Percentiles rank a stretch among this genome's conserved stretches.
Conservation (phyloP, 2,329 filamentous ascomycete species). For the Cytospora chrysosperma region DNA sequence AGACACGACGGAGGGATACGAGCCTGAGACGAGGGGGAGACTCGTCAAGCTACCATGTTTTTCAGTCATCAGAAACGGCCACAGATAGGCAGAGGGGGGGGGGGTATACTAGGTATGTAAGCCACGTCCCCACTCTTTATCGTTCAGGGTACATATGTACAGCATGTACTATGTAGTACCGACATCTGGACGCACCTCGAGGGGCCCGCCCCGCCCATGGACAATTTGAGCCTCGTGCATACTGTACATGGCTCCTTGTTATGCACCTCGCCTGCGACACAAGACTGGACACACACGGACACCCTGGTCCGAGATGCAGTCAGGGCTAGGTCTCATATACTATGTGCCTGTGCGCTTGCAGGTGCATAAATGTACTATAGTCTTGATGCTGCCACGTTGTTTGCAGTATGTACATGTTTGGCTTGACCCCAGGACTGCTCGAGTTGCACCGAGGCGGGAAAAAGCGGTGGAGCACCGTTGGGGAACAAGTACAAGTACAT, state of each 20-base stretch:
- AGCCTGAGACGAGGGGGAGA: neutral
- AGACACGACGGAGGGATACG: neutral
- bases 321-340: neutral
- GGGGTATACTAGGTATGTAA: neutral
- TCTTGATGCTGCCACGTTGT: conserved; percentile 7
- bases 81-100: neutral
- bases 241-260: neutral
- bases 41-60: neutral
- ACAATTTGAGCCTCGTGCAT: conserved; percentile 12
- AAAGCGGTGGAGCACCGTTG: conserved; percentile 19
- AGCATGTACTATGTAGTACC: too few relatives aligned
- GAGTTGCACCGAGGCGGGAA: conserved; percentile 13
- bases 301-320: neutral
- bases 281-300: neutral
- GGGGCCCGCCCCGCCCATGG: conserved; percentile 6
- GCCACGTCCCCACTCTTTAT: conserved; percentile 1
- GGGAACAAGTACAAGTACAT: neutral
- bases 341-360: neutral
- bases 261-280: conserved; percentile 17
- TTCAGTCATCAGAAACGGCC: neutral
- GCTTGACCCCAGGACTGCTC: neutral
- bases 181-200: conserved; percentile 5
- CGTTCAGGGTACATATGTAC: neutral
- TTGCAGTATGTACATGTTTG: neutral
- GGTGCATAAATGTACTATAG: conserved; percentile 1